Evolutionary conservation across 2,329 filamentous ascomycete genomes (phyloP).

Genomic region (Drechslera avenae): DNA sequence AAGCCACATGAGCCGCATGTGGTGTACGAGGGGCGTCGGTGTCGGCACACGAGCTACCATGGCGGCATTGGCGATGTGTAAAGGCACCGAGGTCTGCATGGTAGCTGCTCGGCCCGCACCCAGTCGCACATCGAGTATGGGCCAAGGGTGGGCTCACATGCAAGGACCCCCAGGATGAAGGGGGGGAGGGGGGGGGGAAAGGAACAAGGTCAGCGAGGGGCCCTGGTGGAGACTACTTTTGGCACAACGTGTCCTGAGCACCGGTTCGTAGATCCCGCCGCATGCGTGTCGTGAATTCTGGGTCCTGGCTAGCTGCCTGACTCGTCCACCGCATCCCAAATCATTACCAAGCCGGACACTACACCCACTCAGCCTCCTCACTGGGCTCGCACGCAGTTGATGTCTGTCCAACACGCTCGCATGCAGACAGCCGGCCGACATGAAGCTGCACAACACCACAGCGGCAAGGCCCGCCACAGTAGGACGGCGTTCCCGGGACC

Average conservation of each 20-base stretch:
- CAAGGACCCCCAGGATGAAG: conserved; percentile 21
- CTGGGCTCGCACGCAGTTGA: background rate
- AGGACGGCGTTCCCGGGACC: conserved; percentile 21
- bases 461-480: conserved; percentile 27
- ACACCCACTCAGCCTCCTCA: no score
- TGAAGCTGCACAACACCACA: conserved; percentile 16
- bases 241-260: conserved; percentile 45
- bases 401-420: background rate
- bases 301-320: conserved; percentile 17
- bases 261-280: conserved; percentile 49
- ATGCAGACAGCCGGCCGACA: conserved; percentile 1
- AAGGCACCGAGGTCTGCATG: conserved; percentile 23
- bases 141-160: conserved; percentile 23
- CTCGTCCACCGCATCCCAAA: conserved; percentile 5
- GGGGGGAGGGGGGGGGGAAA: no score
- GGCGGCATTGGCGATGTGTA: conserved; percentile 12
- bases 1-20: conserved; percentile 18
- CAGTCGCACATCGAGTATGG: conserved; percentile 45
- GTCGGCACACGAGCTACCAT: conserved; percentile 10
- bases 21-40: conserved; percentile 2
- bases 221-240: conserved; percentile 38
- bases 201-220: conserved; percentile 23
- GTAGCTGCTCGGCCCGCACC: conserved; percentile 43
- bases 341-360: background rate
- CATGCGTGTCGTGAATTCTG: conserved; percentile 22